Base-by-base conservation (phyloP, 441 rosid genomes). In the Flueggea neowawraea region DNA sequence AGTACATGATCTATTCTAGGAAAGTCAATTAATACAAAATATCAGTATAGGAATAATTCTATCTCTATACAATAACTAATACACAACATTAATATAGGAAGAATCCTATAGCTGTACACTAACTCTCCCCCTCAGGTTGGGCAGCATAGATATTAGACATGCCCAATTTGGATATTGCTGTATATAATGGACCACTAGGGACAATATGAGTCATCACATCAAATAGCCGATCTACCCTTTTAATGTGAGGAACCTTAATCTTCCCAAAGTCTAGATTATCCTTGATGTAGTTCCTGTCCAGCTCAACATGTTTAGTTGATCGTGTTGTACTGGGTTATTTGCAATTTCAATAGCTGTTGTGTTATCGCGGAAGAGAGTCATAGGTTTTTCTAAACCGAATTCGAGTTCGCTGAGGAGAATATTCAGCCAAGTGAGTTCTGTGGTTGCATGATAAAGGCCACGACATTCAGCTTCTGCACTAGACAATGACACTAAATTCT, bases 401-500 rank as follows among this genome's bases (percentile, higher is more conserved):
- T 47, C 31, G 0, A 61, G 47, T 15, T 61, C 49, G 3, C 16
- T 52, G 0, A 61, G 47, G 10, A 61, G 49, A 50, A 32, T 51
- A 4, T 33, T 33, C 6, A 61, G 15, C 65, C 57, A 57, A 16
- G n/a, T 31, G 16, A 56, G 49, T 17, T 45, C 10, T 33, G 12
- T 31, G 33, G 14, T 54, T 16, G 54, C 61, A 64, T 47, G 54
- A 48, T 47, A 48, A 15, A 50, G 13, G 12, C 57, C 62, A 49
- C 39, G 14, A 7, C 31, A 57, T 57, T 65, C 14, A 17, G 69
- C 50, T 65, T 65, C 41, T 15, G 17, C 51, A 33, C 22, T 58
- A 36, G 32, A 51, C 16, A 12, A 13, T 9, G 54, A 51, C 15
- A 51, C 54, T 6, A 51, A 4, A 6, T 13, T 51, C 2, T 51